These are phyloP conservation scores for Casaregolazyma lundiana DNA, from an alignment of 1,139 yeast species.

Conservation along the genomic window DNA sequence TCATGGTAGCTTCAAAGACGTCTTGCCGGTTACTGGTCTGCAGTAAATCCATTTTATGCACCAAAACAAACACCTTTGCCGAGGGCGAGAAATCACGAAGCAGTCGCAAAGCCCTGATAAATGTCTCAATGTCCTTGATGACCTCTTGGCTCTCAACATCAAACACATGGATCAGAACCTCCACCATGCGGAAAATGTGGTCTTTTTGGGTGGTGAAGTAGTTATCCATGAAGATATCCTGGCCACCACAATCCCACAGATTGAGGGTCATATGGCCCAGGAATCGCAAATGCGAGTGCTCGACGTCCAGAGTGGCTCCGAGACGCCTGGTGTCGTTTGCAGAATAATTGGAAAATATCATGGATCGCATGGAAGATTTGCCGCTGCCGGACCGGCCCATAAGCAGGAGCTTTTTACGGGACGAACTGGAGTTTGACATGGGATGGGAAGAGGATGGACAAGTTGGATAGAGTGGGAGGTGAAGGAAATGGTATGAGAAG, in stretches of 20 bases:
- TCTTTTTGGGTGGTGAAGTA: slow-evolving; percentile 83
- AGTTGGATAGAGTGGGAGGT: background rate
- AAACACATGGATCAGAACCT: slow-evolving; percentile 93
- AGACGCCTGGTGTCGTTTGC: slow-evolving; percentile 93
- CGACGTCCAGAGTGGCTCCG: slow-evolving; percentile 97
- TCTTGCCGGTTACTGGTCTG: slow-evolving; percentile 83
- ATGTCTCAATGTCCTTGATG: slow-evolving; percentile 88
- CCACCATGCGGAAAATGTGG: slow-evolving; percentile 92
- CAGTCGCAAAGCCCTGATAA: slow-evolving; percentile 76
- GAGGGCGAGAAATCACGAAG: slow-evolving; percentile 82
- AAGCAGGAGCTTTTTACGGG: slow-evolving; percentile 47
- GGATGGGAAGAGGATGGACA: background rate
- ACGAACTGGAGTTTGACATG: slow-evolving; percentile 10
- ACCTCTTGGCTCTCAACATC: slow-evolving; percentile 93
- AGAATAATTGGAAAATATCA: slow-evolving; percentile 87
- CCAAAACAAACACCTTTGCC: slow-evolving; percentile 84
- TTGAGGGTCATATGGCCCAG: slow-evolving; percentile 93
- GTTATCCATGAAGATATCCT: slow-evolving; percentile 94
- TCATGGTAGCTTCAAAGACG: slow-evolving; percentile 78
- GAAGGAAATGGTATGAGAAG: background rate
- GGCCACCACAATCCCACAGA: slow-evolving; percentile 96
- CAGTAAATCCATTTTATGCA: slow-evolving; percentile 95
- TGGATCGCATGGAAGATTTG: slow-evolving; percentile 94
- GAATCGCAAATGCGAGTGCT: slow-evolving; percentile 88
- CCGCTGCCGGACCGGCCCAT: slow-evolving; percentile 97